phyloP scores from a whole-genome alignment of 352 stramenopile species.

The Globisporangium mamillatum region DNA sequence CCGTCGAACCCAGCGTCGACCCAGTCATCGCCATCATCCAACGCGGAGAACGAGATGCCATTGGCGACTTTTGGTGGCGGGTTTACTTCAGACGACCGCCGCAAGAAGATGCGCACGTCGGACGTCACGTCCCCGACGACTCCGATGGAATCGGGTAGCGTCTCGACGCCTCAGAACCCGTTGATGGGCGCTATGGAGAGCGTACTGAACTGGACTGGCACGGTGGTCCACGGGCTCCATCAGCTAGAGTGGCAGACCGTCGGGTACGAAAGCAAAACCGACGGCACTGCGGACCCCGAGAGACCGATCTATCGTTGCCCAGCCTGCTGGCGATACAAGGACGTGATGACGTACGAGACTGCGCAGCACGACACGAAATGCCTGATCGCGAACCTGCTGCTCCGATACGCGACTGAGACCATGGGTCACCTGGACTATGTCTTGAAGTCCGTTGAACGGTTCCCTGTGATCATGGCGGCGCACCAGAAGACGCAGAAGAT shows the following conservation, averaged over 20 bases:
- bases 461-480: slow-evolving; percentile 59
- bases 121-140: slow-evolving; percentile 18
- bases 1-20: slow-evolving; percentile 62
- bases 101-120: slow-evolving; percentile 61
- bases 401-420: slow-evolving; percentile 79
- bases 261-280: slow-evolving; percentile 73
- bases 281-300: slow-evolving; percentile 66
- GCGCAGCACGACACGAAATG: slow-evolving; percentile 84
- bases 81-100: slow-evolving; percentile 61
- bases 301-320: slow-evolving; percentile 80
- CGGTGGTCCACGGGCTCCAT: slow-evolving; percentile 71
- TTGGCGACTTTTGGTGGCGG: slow-evolving; percentile 40
- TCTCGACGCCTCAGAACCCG: slow-evolving; percentile 30
- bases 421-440: slow-evolving; percentile 75
- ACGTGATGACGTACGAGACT: slow-evolving; percentile 82
- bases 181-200: slow-evolving; percentile 71
- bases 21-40: slow-evolving; percentile 67
- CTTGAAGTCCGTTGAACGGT: slow-evolving; percentile 73
- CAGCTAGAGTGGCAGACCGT: slow-evolving; percentile 82
- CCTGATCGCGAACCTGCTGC: slow-evolving; percentile 75
- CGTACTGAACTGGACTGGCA: slow-evolving; percentile 67
- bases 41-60: slow-evolving; percentile 59
- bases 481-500: slow-evolving; percentile 48
- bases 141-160: slow-evolving; percentile 23
- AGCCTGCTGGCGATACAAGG: slow-evolving; percentile 82